These are phyloP conservation scores for Tetrapisispora phaffii DNA, from an alignment of 805 yeast genomes.

Conservation along the genomic window DNA sequence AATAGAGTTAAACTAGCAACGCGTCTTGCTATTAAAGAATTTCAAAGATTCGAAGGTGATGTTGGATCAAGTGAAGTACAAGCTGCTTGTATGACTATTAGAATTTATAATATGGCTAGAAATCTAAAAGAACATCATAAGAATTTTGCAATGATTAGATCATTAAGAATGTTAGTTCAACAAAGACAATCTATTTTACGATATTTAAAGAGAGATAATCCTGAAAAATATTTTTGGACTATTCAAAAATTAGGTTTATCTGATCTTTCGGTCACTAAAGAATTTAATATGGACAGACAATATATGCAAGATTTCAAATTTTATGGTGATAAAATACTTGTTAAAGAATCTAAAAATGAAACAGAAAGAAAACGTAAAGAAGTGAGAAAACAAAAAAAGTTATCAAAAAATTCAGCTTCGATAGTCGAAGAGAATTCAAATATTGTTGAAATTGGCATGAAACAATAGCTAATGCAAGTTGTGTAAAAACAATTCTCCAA, in stretches of 20 bases:
- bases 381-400: slow-evolving; percentile 36
- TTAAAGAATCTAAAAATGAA: slow-evolving; percentile 44
- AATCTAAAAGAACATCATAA: slow-evolving; percentile 64
- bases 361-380: slow-evolving; percentile 39
- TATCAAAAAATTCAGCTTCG: slow-evolving; percentile 8
- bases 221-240: slow-evolving; percentile 76
- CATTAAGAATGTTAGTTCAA: slow-evolving; percentile 75
- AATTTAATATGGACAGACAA: slow-evolving; percentile 70
- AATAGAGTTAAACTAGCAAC: slow-evolving; percentile 53
- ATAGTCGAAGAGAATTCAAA: not conserved
- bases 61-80: slow-evolving; percentile 94
- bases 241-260: slow-evolving; percentile 80
- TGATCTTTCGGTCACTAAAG: slow-evolving; percentile 66
- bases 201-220: slow-evolving; percentile 71
- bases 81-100: slow-evolving; percentile 81
- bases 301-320: slow-evolving; percentile 71
- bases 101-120: slow-evolving; percentile 64
- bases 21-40: slow-evolving; percentile 63
- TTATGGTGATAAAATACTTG: slow-evolving; percentile 59
- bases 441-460: not conserved
- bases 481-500: not conserved
- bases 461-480: not conserved
- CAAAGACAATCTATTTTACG: slow-evolving; percentile 74
- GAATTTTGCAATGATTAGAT: slow-evolving; percentile 61
- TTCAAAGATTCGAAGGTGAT: slow-evolving; percentile 76